A percentile compares a stretch with the other conserved stretches of the same genome.
Conservation (phyloP, 768 basidiomycete genomes). For the Auricularia auricula-judae region DNA sequence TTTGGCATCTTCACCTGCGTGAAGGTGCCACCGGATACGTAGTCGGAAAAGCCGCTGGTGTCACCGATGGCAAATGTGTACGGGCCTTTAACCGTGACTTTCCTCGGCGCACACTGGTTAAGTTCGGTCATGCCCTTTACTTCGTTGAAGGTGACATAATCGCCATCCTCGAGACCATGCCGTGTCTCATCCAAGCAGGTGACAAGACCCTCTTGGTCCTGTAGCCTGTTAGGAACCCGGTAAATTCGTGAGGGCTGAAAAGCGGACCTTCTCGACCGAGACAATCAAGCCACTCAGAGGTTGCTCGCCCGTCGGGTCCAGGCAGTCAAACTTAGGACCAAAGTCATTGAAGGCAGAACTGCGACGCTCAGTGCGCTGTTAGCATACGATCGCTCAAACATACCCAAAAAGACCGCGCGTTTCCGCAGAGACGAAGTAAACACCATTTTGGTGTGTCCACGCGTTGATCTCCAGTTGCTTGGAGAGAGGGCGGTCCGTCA, state of each 20-base stretch:
- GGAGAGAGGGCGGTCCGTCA: conserved; percentile 63
- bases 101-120: conserved; percentile 85
- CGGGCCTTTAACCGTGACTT: conserved; percentile 88
- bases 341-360: conserved; percentile 97
- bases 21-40: conserved; percentile 85
- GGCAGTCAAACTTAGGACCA: conserved; percentile 85
- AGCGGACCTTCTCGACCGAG: conserved; percentile 67
- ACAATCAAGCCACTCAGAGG: conserved; percentile 93
- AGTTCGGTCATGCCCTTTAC: conserved; percentile 90
- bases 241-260: not conserved
- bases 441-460: conserved; percentile 81
- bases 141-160: conserved; percentile 93
- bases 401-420: conserved; percentile 93
- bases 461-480: conserved; percentile 94
- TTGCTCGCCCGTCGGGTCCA: conserved; percentile 97
- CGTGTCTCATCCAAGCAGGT: conserved; percentile 95
- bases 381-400: conserved; percentile 10
- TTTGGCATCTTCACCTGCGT: conserved; percentile 99
- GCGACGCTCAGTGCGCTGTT: conserved; percentile 4
- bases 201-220: conserved; percentile 86
- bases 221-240: not conserved
- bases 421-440: conserved; percentile 86
- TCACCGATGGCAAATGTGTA: conserved; percentile 97
- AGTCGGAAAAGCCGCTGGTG: conserved; percentile 64
- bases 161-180: conserved; percentile 97